Percentiles rank a stretch among this genome's conserved stretches.
Conservation (phyloP, 176 grass and related monocot genomes). For the Oryza brachyantha region DNA sequence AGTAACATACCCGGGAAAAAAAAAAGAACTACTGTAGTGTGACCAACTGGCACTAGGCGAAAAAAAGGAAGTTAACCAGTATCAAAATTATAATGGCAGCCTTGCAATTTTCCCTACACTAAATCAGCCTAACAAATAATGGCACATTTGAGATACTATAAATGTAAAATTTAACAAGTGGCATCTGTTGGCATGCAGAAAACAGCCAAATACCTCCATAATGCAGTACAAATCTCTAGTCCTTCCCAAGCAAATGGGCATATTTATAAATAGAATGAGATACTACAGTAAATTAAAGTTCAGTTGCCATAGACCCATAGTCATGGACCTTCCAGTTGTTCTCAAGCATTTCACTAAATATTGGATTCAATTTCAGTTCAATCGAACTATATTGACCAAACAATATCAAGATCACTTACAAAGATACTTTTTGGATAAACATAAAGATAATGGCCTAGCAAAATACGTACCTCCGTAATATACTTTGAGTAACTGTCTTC, state of each 20-base stretch:
- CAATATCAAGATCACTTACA: not conserved
- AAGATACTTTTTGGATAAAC: not conserved
- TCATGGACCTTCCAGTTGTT: not conserved
- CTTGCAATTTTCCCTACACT: too few relatives aligned
- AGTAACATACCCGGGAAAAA: not conserved
- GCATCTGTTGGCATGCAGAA: not conserved
- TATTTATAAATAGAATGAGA: not conserved
- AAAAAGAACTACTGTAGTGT: not conserved
- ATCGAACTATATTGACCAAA: not conserved
- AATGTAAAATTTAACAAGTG: not conserved
- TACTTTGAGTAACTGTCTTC: conserved; percentile 93
- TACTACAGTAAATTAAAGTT: not conserved
- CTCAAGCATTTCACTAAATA: conserved; percentile 18
- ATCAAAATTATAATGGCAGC: too few relatives aligned
- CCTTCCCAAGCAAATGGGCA: not conserved
- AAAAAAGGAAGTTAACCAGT: not conserved
- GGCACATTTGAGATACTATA: conserved; percentile 1
- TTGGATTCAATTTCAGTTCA: not conserved
- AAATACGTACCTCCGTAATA: conserved; percentile 76
- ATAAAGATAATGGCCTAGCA: not conserved
- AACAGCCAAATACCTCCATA: not conserved
- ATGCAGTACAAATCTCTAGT: not conserved
- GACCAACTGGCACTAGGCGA: not conserved
- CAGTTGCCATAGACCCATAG: not conserved
- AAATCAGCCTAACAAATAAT: not conserved